Percentiles rank a stretch among this genome's conserved stretches.
phyloP scores from a whole-genome alignment of 192 early-diverging fungal genomes.

The Phlyctochytrium bullatum region DNA sequence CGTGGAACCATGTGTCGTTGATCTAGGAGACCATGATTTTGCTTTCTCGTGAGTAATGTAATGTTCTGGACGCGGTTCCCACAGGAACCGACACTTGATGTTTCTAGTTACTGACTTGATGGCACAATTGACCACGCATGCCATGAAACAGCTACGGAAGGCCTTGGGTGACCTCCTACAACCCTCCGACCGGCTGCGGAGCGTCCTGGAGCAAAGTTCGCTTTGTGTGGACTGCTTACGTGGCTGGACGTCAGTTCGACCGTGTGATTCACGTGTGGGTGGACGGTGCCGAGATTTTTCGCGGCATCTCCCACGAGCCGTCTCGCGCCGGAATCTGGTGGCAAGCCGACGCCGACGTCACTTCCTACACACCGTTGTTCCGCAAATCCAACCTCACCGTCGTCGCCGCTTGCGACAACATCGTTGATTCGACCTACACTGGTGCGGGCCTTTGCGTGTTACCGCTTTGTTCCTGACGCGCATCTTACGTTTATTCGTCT shows the following conservation, averaged over 20 bases:
- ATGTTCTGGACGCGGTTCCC: too few relatives aligned
- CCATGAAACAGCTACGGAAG: too few relatives aligned
- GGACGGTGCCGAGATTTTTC: constrained; percentile 23
- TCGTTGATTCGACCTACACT: constrained; percentile 16
- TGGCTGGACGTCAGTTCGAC: constrained; percentile 31
- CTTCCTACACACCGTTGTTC: constrained; percentile 17
- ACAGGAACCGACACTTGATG: too few relatives aligned
- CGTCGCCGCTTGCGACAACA: constrained; percentile 27
- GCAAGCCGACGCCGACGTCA: constrained; percentile 25
- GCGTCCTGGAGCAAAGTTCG: constrained; percentile 10
- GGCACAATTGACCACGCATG: too few relatives aligned
- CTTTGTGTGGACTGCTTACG: constrained; percentile 13
- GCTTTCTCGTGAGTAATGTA: too few relatives aligned
- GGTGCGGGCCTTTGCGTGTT: background rate
- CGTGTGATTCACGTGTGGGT: constrained; percentile 18
- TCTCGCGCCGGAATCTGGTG: constrained; percentile 21
- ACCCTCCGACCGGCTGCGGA: constrained; percentile 13
- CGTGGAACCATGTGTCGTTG: constrained; percentile 3
- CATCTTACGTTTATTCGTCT: constrained; percentile 3
- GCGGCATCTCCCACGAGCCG: constrained; percentile 29
- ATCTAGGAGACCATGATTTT: constrained; percentile 9
- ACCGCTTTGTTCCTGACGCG: background rate
- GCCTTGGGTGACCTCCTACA: constrained; percentile 25
- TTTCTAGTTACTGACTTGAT: too few relatives aligned
- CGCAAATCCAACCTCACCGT: constrained; percentile 2